Evolutionary conservation across 1,284 basidiomycete genomes (phyloP).

Genomic region (Ustilago xerochloae): DNA sequence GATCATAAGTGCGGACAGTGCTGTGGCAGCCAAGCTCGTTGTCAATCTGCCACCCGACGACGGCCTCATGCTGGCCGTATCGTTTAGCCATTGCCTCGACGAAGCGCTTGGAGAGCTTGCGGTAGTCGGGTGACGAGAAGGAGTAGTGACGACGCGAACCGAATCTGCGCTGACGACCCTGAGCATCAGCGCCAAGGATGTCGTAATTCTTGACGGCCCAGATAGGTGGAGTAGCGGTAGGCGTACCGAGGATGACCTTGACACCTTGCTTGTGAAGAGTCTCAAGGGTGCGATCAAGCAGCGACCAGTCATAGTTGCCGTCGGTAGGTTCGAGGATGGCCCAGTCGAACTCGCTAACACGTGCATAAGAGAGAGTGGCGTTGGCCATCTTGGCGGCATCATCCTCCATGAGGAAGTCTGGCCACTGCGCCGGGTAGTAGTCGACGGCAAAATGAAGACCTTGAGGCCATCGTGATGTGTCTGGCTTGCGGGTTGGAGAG

Average conservation of each 20-base stretch:
- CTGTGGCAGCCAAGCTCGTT: conserved; percentile 50
- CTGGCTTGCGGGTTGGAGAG: conserved; percentile 5
- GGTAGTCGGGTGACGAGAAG: conserved; percentile 41
- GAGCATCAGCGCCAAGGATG: conserved; percentile 42
- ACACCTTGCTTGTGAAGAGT: conserved; percentile 31
- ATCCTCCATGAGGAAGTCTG: conserved; percentile 35
- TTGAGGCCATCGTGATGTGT: conserved; percentile 29
- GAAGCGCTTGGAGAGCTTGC: conserved; percentile 45
- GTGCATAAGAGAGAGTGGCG: conserved; percentile 39
- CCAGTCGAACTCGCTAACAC: conserved; percentile 56
- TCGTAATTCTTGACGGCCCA: conserved; percentile 53
- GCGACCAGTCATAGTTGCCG: conserved; percentile 41
- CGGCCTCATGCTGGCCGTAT: conserved; percentile 34
- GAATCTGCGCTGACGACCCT: conserved; percentile 31
- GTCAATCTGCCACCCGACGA: conserved; percentile 50
- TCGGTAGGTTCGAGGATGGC: conserved; percentile 49
- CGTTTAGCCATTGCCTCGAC: conserved; percentile 41
- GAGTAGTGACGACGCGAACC: conserved; percentile 49
- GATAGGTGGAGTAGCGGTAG: conserved; percentile 48
- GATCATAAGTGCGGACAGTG: conserved; percentile 42
- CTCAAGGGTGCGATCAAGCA: conserved; percentile 45
- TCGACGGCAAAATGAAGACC: conserved; percentile 50
- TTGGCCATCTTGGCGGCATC: conserved; percentile 47
- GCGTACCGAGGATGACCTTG: conserved; percentile 55
- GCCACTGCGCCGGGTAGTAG: conserved; percentile 56